Conservation (phyloP, 352 stramenopile genomes). For the Plasmopara muralis region DNA sequence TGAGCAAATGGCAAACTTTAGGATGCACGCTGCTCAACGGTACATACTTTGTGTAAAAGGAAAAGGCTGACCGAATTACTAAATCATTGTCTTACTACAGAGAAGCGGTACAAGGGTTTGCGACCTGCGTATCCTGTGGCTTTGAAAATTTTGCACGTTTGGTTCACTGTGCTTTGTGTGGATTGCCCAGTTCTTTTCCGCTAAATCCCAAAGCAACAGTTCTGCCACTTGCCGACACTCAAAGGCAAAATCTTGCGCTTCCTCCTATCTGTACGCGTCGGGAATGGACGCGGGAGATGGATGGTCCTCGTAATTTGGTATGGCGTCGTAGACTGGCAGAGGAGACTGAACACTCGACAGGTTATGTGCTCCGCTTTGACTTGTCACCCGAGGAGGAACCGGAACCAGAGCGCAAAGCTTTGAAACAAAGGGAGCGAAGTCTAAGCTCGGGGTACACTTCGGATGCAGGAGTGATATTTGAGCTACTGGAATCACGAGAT, state of each 20-base stretch:
- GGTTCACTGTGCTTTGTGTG: conserved; percentile 35
- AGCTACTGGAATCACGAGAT: conserved; percentile 24
- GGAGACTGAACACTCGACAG: conserved; percentile 19
- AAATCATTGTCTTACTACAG: conserved; percentile 11
- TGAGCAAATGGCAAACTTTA: conserved; percentile 19
- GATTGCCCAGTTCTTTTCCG: conserved; percentile 6
- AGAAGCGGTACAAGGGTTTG: conserved; percentile 32
- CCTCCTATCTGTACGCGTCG: conserved; percentile 25
- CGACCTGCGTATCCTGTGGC: conserved; percentile 32
- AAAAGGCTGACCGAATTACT: not conserved
- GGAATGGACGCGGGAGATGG: conserved; percentile 44
- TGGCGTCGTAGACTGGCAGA: conserved; percentile 32
- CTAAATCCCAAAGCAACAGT: conserved; percentile 2
- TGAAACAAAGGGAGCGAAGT: conserved; percentile 15
- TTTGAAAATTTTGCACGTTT: conserved; percentile 48
- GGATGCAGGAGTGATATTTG: conserved; percentile 19
- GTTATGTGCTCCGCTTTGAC: conserved; percentile 32
- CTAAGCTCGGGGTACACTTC: conserved; percentile 27
- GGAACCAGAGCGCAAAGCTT: conserved; percentile 13
- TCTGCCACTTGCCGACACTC: not conserved
- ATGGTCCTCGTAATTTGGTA: conserved; percentile 25
- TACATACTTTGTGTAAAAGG: conserved; percentile 6
- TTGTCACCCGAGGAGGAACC: conserved; percentile 22
- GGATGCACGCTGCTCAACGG: conserved; percentile 17
- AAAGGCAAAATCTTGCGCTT: conserved; percentile 3